These are phyloP conservation scores for Aspergillus ustus DNA, from an alignment of 2,329 filamentous ascomycete species.

Conservation along the genomic window DNA sequence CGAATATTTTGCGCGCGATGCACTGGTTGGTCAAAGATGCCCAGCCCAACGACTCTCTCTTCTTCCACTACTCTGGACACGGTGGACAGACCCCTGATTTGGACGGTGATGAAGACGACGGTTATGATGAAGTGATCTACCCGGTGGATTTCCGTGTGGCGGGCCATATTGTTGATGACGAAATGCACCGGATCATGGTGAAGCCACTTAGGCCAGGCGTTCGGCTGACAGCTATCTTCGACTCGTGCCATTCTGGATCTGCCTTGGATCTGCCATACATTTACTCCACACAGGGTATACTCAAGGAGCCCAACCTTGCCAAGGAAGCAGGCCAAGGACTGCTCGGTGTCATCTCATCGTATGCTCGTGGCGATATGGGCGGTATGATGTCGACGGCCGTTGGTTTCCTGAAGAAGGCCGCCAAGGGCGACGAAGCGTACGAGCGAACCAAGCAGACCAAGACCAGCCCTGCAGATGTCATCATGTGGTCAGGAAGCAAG, in stretches of 20 bases:
- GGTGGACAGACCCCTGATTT: constrained; percentile 75
- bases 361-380: constrained; percentile 80
- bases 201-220: constrained; percentile 78
- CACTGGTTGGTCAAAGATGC: constrained; percentile 97
- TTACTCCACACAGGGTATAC: constrained; percentile 68
- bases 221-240: constrained; percentile 72
- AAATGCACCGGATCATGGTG: constrained; percentile 80
- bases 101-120: constrained; percentile 78
- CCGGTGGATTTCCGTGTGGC: constrained; percentile 71
- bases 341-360: constrained; percentile 72
- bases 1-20: constrained; percentile 94
- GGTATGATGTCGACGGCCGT: constrained; percentile 81
- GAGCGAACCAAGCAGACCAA: constrained; percentile 84
- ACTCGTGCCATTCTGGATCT: constrained; percentile 70
- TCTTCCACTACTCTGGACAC: constrained; percentile 95
- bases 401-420: constrained; percentile 85
- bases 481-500: constrained; percentile 98
- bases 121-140: constrained; percentile 78
- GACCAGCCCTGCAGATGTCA: constrained; percentile 91
- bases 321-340: constrained; percentile 70
- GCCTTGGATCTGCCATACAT: constrained; percentile 70
- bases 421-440: constrained; percentile 76
- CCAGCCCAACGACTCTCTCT: constrained; percentile 87
- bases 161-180: constrained; percentile 78
- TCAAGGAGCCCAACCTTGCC: constrained; percentile 71